Conservation (phyloP, 2,329 filamentous ascomycete species). For the Berkeleyomyces basicola region DNA sequence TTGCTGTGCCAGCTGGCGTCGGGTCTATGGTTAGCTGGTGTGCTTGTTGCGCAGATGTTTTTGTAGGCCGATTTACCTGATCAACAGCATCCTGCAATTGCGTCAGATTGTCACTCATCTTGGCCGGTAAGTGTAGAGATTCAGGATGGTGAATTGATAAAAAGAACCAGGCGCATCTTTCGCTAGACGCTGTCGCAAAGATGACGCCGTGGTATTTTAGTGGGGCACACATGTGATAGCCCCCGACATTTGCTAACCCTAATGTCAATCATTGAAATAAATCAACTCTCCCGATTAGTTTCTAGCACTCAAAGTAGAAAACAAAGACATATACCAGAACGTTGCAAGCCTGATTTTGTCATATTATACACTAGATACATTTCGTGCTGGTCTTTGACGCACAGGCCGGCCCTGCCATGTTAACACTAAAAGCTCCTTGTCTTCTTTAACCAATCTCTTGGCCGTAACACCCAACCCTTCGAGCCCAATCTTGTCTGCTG, state of each 20-base stretch:
- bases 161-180: neutral
- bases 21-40: neutral
- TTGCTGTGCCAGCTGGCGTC: constrained; percentile 44
- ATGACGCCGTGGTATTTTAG: neutral
- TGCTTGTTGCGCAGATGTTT: neutral
- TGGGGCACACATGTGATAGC: too few relatives aligned
- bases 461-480: constrained; percentile 39
- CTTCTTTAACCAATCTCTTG: constrained; percentile 23
- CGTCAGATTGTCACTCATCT: constrained; percentile 60
- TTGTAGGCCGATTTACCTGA: constrained; percentile 36
- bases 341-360: neutral
- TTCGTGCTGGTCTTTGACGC: neutral
- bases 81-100: constrained; percentile 76
- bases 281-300: too few relatives aligned
- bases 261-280: too few relatives aligned
- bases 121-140: constrained; percentile 12
- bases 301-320: too few relatives aligned
- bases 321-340: too few relatives aligned
- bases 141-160: neutral
- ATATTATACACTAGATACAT: neutral
- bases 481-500: constrained; percentile 44
- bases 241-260: too few relatives aligned
- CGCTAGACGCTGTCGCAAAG: neutral
- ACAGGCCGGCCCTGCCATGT: constrained; percentile 29
- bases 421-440: constrained; percentile 29